Percentiles rank a stretch among this genome's conserved stretches.
phyloP scores from a whole-genome alignment of 371 early-diverging fungal species.

The Batkoa obscura region DNA sequence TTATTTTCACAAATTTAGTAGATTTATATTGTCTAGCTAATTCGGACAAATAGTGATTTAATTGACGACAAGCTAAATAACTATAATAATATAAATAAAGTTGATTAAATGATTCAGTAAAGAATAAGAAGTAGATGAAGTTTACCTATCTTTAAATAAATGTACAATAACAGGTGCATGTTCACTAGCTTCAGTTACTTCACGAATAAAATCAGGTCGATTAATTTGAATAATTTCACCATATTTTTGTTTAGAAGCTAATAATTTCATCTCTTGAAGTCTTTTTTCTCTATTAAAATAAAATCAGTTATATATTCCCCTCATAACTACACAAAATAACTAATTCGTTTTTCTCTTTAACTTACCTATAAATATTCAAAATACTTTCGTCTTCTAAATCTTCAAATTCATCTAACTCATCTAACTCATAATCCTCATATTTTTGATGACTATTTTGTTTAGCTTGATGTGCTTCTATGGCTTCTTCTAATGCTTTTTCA shows the following conservation, averaged over 20 bases:
- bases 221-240: constrained; percentile 72
- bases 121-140: neutral
- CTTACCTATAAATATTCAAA: constrained; percentile 49
- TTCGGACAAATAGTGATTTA: constrained; percentile 48
- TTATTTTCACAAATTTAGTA: constrained; percentile 82
- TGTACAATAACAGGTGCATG: constrained; percentile 52
- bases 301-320: neutral
- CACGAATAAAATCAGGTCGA: constrained; percentile 71
- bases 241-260: constrained; percentile 39
- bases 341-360: neutral
- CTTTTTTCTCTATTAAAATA: constrained; percentile 36
- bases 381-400: constrained; percentile 68
- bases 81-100: constrained; percentile 14
- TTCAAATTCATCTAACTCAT: constrained; percentile 82
- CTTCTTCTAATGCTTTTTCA: constrained; percentile 41
- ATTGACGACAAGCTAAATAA: constrained; percentile 56
- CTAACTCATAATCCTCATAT: constrained; percentile 44
- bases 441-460: constrained; percentile 16
- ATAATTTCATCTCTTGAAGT: constrained; percentile 51
- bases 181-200: constrained; percentile 81
- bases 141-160: constrained; percentile 50
- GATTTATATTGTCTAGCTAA: constrained; percentile 66
- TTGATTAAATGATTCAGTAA: too few relatives aligned
- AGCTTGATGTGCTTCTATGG: constrained; percentile 47
- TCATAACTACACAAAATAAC: neutral